Evolutionary conservation across 148 eudicot species (phyloP), one percentile per base, ranked within the genome.

Genomic region (Rhododendron griersonianum): DNA sequence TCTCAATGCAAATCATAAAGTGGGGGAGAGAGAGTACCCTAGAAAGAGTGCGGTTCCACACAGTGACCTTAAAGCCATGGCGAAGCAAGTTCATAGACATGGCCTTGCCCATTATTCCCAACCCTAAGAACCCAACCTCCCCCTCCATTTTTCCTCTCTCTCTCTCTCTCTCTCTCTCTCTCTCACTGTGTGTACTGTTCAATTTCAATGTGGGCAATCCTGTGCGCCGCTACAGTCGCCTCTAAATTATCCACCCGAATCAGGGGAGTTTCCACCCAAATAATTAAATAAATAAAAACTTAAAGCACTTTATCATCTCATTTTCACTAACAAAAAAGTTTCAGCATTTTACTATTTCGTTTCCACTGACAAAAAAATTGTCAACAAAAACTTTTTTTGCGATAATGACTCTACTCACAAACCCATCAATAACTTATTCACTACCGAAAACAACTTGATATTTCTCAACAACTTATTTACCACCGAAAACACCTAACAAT

Each of bases 81-180:
- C 93, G 90, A 44, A 96, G 87, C 92, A 96, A 86, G 89, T 95
- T 96, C 94, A 95, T 88, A 19, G 99, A 92, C 97, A 96, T 95
- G 59, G 99, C 98, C 85, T 96, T 95, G 23, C 99, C 99, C 99
- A 96, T 96, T 77, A 96, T 96, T 37, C 99, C 98, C 90, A 96
- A 75, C 73, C 99, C 99, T 86, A 96, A 51, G 89, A 96, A 96
- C 85, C 98, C 98, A 59, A 96, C 59, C 69, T 91, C 96, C 87
- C 90, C 98, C 96, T 92, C 92, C 90, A 84, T 83, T 89, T 28
- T 71, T 74, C 59, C 53, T 28, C 16, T 30, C 74, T 48, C 51
- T 59, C 55, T 84, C 83, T 50, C 25, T 78, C 75, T 78, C 74
- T 67, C 73, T 65, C 33, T 67, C 73, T 10, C 16, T 61, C 67